Base-by-base conservation (phyloP, 1,139 yeast genomes). In the Taphrina confusa region DNA sequence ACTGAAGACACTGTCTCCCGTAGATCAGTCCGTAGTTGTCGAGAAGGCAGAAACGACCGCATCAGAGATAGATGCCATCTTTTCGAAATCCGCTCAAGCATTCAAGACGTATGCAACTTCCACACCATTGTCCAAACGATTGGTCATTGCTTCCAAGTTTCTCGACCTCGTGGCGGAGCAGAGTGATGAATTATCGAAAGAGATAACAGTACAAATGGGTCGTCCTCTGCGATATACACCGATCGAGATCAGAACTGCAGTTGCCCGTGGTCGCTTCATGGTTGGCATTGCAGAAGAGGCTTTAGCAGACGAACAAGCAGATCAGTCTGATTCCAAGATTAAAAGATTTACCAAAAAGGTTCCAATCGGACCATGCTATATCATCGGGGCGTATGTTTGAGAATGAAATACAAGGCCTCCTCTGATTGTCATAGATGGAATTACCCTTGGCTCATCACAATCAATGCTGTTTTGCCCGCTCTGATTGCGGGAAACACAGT, bases 381-480 rank as follows among this genome's bases (percentile, higher is more conserved):
- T 85, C 72, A 85, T 88, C 66, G 56, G 57, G 14, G 61, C 57
- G 33, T 37, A 27, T 12, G 42, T 6, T 28, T 28, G 33, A 18
- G 5, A 8, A 42, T 23, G 47, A 11, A 42, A 30, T 12, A 14
- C 31, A 9, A n/a, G n/a, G n/a, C n/a, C n/a, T n/a, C n/a, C n/a
- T 6, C 44, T 34, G 44, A 34, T 27, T 4, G 12, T 20, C 5
- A 4, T 37, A 50, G 45, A 4, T 87, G 95, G 94, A 87, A 87
- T 74, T 87, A 86, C 78, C 95, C 95, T 58, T 76, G 86, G 68
- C 77, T 85, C 73, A 84, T 87, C 82, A 79, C 85, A 74, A 78
- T 88, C 44, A 87, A 92, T 87, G 87, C 87, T 68, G 76, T 87
- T 61, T 88, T 87, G 58, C 95, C 95, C 11, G 91, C 92, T 50